These are phyloP conservation scores for Conringia planisiliqua DNA, from an alignment of 345 rosid species.

Conservation along the genomic window DNA sequence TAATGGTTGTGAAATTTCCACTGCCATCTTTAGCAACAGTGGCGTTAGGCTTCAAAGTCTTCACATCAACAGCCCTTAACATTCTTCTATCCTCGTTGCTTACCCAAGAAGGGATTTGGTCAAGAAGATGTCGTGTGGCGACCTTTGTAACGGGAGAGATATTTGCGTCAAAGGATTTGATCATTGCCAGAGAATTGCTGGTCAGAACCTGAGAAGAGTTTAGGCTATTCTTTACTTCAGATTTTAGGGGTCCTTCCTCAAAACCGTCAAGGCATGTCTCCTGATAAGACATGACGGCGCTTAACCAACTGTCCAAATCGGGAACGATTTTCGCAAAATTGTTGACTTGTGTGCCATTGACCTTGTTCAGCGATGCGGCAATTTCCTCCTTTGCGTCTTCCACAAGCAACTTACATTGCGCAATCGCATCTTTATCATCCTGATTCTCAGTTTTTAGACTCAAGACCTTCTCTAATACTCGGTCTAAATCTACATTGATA, in stretches of 20 bases:
- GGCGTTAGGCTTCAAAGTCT: slow-evolving; percentile 45
- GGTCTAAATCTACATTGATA: slow-evolving; percentile 33
- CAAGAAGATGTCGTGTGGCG: slow-evolving; percentile 42
- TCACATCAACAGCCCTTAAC: slow-evolving; percentile 35
- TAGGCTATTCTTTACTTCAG: slow-evolving; percentile 42
- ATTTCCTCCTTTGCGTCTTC: slow-evolving; percentile 56
- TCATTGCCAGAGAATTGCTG: slow-evolving; percentile 71
- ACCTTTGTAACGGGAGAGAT: slow-evolving; percentile 5
- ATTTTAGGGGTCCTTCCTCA: slow-evolving; percentile 53
- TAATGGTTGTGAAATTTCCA: slow-evolving; percentile 63
- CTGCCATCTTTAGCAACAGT: slow-evolving; percentile 81
- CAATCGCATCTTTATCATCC: slow-evolving; percentile 51
- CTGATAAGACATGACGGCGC: slow-evolving; percentile 77
- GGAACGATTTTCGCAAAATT: slow-evolving; percentile 25
- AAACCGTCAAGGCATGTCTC: slow-evolving; percentile 75
- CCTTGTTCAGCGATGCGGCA: slow-evolving; percentile 2
- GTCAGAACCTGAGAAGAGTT: slow-evolving; percentile 47
- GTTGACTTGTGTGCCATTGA: slow-evolving; percentile 15
- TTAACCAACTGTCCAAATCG: slow-evolving; percentile 64
- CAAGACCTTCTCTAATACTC: slow-evolving; percentile 35
- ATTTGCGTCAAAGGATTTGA: slow-evolving; percentile 31
- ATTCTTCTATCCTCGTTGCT: slow-evolving; percentile 55
- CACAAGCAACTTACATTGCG: slow-evolving; percentile 54
- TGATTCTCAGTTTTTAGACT: slow-evolving; percentile 38
- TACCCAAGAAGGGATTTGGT: slow-evolving; percentile 56